phyloP scores from a whole-genome alignment of 148 eudicot species.

The Rhododendron ferrugineum region DNA sequence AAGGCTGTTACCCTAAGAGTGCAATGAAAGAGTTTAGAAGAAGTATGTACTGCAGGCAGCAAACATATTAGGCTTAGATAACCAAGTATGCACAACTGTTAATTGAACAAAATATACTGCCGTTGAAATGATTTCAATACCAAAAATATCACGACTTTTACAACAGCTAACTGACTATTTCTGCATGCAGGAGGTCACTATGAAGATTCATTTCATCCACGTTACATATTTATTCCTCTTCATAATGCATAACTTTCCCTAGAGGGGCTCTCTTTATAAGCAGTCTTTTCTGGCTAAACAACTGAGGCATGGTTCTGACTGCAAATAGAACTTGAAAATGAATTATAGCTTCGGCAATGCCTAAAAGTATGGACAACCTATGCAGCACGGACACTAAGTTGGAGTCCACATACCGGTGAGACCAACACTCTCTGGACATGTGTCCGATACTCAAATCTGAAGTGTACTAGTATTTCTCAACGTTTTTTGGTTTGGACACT shows the following conservation, averaged over 20 bases:
- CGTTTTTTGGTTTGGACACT: not conserved
- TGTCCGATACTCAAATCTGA: not conserved
- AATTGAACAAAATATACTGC: not conserved
- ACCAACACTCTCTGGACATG: too few species aligned
- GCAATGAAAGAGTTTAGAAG: conserved; percentile 1
- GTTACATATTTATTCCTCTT: not conserved
- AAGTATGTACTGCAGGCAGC: not conserved
- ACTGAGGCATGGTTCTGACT: not conserved
- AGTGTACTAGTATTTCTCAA: not conserved
- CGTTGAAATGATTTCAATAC: not conserved
- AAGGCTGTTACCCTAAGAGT: conserved; percentile 33
- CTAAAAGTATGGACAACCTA: not conserved
- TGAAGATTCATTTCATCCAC: not conserved
- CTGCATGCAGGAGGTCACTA: not conserved
- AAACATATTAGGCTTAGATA: not conserved
- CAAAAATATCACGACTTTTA: not conserved
- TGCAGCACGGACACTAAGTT: not conserved
- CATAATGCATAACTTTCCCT: not conserved
- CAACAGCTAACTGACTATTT: not conserved
- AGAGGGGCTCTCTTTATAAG: not conserved
- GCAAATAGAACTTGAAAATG: not conserved
- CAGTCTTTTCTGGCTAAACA: not conserved
- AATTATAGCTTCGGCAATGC: not conserved
- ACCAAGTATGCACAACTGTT: not conserved
- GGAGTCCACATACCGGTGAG: not conserved